Base-by-base conservation (phyloP, 2,329 filamentous ascomycete genomes). In the Ceratocystiopsis minuta region DNA sequence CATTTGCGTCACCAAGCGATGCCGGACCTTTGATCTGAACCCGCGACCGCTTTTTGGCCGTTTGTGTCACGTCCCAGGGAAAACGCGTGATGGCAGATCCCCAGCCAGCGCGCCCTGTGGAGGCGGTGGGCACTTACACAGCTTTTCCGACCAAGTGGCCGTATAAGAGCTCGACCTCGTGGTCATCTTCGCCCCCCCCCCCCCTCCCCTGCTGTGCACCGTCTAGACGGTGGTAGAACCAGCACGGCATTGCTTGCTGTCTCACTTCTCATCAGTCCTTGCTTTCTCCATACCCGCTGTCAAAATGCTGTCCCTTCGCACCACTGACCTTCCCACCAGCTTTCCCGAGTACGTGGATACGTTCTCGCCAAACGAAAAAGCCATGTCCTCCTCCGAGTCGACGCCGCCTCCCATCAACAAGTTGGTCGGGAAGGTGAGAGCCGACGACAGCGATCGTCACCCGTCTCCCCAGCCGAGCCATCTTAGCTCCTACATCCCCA, bases 391-490 rank as follows among this genome's bases (percentile, higher is more conserved):
- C 2, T 50, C 52, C 24, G 36, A 34, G 16, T 34, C 39, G 6
- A 38, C 43, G 15, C 46, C 46, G 18, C 47, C 41, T 34, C 44
- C 49, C 16, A 41, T 51, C 43, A 50, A 55, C 39, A 51, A 47
- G 43, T 46, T 58, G 40, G 51, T 55, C n/a, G 51, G 51, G 32
- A 53, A 52, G 43, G 36, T 55, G 34, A 51, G 46, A 37, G 24
- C 24, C 24, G 54, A 54, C 13, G 52, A 61, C n/a, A 51, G 53
- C 34, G 66, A 60, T 54, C 75, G 83, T 43, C 72, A 80, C 48
- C 83, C 87, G 18, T 94, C 87, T 43, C 85, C 86, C 18, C 83
- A 92, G 57, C 85, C 87, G 20, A 87, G 84, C 44, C 84, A 94
- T 59, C 69, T 94, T 58, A 80, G 72, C 59, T 80, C 81, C 14